Base-by-base conservation (phyloP, 495 filamentous ascomycete species). In the Aspergillus olivimuriae region DNA sequence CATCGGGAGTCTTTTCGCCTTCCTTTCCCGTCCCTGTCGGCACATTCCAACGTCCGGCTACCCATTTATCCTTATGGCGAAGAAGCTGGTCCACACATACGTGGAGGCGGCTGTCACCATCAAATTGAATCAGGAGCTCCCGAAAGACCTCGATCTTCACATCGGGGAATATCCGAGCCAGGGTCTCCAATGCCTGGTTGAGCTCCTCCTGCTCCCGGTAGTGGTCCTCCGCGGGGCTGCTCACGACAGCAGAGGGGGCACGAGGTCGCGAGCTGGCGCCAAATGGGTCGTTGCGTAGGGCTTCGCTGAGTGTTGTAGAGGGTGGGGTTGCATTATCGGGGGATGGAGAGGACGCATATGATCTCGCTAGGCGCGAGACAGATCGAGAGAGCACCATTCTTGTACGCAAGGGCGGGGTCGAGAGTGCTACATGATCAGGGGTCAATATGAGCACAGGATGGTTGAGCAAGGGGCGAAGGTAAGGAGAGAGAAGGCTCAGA, bases 61-160 rank as follows among this genome's bases (percentile, higher is more conserved):
- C 84, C 76, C 81, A 87, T 48, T 80, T 69, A 10, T 78, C 76
- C 43, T 84, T 79, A 51, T 88, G 80, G 55, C 89, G 86, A 20
- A 96, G 66, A 30, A 98, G 68, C 49, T 83, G 78, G 50, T 96
- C 89, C 4, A 89, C 87, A 24, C 90, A 86, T 30, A 98, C 76
- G 32, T 91, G 80, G 2, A 96, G 63, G 52, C 87, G 69, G 51
- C 89, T 95, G 51, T 90, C 77, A 31, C 85, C 85, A 50, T 85
- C 82, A 60, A 94, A 86, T 46, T 74, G 86, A 19, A 74, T 65
- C 24, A 98, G 77, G 73, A 96, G 79, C 59, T 94, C 89, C 10
- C 92, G 81, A 52, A 98, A 89, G n/a, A 94, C 90, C 41, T 95
- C 88, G 45, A 91, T 70, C 43, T 86, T 82, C 17, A 95, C 72